Evolutionary conservation across 768 basidiomycete species (phyloP).

Genomic region (Boletales sp.): DNA sequence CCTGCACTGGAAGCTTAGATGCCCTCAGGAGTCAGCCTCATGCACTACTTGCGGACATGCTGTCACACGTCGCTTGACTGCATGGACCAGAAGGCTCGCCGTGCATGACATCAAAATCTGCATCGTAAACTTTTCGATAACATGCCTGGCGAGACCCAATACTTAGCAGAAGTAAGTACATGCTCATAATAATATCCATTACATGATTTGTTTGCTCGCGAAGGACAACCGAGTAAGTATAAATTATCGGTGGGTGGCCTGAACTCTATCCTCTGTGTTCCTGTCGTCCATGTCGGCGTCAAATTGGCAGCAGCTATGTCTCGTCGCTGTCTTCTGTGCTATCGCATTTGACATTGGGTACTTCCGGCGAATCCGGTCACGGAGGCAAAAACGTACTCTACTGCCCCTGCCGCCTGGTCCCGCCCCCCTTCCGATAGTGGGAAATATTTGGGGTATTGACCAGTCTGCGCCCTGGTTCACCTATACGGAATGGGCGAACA

Average conservation of each 20-base stretch:
- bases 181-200: no score
- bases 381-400: slow-evolving; percentile 1
- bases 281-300: not conserved
- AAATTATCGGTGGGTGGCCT: not conserved
- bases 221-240: not conserved
- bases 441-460: slow-evolving; percentile 17
- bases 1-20: no score
- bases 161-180: no score
- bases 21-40: no score
- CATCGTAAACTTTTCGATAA: no score
- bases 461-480: slow-evolving; percentile 15
- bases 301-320: slow-evolving; percentile 11
- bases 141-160: no score
- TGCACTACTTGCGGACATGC: no score
- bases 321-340: slow-evolving; percentile 9
- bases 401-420: slow-evolving; percentile 21
- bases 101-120: no score
- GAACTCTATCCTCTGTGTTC: not conserved
- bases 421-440: slow-evolving; percentile 12
- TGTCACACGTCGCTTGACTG: no score
- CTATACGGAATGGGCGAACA: slow-evolving; percentile 15
- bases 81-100: no score
- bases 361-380: not conserved
- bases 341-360: slow-evolving; percentile 2
- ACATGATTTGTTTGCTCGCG: not conserved